Evolutionary conservation across 805 yeast species (phyloP).

Genomic region (Candida suzukii): DNA sequence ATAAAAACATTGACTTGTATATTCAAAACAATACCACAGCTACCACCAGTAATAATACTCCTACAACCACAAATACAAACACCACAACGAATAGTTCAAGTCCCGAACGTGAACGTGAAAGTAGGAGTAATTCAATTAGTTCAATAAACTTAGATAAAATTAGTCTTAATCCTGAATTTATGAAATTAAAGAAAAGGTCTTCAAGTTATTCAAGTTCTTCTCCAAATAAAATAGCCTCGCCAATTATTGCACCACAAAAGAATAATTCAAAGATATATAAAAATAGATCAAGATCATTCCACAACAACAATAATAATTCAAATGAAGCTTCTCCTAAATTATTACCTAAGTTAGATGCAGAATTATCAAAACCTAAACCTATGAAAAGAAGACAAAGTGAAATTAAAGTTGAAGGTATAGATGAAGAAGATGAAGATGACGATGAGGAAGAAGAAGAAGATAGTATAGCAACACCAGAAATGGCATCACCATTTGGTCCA

Average conservation of each 20-base stretch:
- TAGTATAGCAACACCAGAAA: neutral
- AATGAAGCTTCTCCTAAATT: constrained; percentile 20
- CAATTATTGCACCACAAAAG: constrained; percentile 8
- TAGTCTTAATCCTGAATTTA: constrained; percentile 21
- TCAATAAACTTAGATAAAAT: constrained; percentile 6
- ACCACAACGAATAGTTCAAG: neutral
- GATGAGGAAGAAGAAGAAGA: constrained; percentile 2
- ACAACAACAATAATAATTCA: constrained; percentile 8
- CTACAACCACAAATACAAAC: neutral
- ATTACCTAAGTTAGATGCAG: constrained; percentile 8
- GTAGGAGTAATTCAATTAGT: neutral
- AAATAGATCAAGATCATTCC: constrained; percentile 23
- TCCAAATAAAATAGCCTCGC: constrained; percentile 2
- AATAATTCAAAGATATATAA: constrained; percentile 7
- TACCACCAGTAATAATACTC: constrained; percentile 1
- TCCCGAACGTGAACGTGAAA: neutral
- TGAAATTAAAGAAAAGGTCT: constrained; percentile 24
- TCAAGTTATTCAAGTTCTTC: constrained; percentile 24
- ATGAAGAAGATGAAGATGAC: neutral
- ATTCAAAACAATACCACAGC: constrained; percentile 8
- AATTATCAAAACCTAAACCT: neutral
- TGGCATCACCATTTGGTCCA: constrained; percentile 80
- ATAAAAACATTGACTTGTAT: constrained; percentile 38
- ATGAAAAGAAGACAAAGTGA: neutral
- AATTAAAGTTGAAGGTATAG: neutral